Evolutionary conservation across 306 rosid genomes (phyloP).

Genomic region (Prunus davidiana): DNA sequence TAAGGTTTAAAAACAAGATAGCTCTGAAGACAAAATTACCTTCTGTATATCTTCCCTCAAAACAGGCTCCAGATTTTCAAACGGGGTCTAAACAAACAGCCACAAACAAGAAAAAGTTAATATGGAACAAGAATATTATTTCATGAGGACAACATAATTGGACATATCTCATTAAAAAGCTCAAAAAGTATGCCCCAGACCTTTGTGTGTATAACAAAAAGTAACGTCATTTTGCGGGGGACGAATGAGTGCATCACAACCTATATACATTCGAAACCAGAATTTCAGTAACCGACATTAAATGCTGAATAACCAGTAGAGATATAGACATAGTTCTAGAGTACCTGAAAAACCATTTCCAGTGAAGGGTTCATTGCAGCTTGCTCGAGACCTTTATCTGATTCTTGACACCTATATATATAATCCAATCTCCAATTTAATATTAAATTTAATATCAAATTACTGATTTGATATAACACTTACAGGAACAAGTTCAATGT

Average conservation of each 20-base stretch:
- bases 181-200: conserved; percentile 26
- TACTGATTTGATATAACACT: neutral
- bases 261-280: conserved; percentile 29
- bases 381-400: conserved; percentile 96
- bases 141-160: conserved; percentile 15
- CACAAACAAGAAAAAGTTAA: conserved; percentile 16
- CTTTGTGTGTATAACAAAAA: conserved; percentile 94
- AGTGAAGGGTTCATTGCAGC: conserved; percentile 93
- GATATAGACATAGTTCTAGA: conserved; percentile 14
- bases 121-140: neutral
- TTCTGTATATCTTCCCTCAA: conserved; percentile 77
- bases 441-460: conserved; percentile 6
- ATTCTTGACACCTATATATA: conserved; percentile 72
- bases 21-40: conserved; percentile 31
- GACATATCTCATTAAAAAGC: neutral
- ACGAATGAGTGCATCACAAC: conserved; percentile 94
- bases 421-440: conserved; percentile 21
- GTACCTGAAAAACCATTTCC: conserved; percentile 94
- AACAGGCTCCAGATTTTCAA: conserved; percentile 58
- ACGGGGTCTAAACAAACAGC: conserved; percentile 54
- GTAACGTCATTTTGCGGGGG: conserved; percentile 82
- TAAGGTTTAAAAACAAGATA: neutral
- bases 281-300: conserved; percentile 21
- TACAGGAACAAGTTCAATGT: neutral
- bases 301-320: conserved; percentile 7